These are phyloP conservation scores for Crotalaria pallida DNA, from an alignment of 306 rosid genomes.

Conservation along the genomic window DNA sequence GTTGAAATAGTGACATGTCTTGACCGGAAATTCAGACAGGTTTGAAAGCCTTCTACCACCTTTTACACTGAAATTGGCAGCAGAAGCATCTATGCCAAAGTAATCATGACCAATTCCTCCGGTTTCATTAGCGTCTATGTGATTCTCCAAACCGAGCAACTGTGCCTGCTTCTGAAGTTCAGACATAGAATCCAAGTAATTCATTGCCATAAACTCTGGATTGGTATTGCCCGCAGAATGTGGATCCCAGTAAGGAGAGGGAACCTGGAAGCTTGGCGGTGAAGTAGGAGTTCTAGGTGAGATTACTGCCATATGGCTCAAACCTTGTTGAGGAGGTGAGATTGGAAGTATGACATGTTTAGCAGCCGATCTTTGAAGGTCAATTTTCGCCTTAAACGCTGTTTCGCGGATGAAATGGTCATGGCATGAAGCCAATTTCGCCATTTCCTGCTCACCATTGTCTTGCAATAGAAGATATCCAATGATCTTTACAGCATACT, in stretches of 20 bases:
- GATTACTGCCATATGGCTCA: slow-evolving; percentile 21
- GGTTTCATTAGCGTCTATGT: slow-evolving; percentile 31
- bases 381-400: slow-evolving; percentile 37
- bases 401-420: slow-evolving; percentile 46
- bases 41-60: slow-evolving; percentile 32
- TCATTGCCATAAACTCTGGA: slow-evolving; percentile 28
- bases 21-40: slow-evolving; percentile 40
- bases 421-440: slow-evolving; percentile 49
- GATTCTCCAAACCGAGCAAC: slow-evolving; percentile 40
- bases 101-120: slow-evolving; percentile 30
- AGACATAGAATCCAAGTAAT: slow-evolving; percentile 33
- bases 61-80: slow-evolving; percentile 27
- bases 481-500: slow-evolving; percentile 45
- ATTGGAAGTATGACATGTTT: slow-evolving; percentile 26
- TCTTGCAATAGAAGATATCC: slow-evolving; percentile 66
- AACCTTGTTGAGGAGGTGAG: slow-evolving; percentile 31
- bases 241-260: slow-evolving; percentile 42
- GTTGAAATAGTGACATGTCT: slow-evolving; percentile 65
- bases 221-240: slow-evolving; percentile 20
- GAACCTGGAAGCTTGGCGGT: slow-evolving; percentile 25
- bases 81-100: slow-evolving; percentile 36
- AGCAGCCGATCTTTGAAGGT: slow-evolving; percentile 40
- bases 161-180: slow-evolving; percentile 49
- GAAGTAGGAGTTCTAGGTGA: slow-evolving; percentile 31
- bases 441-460: slow-evolving; percentile 48